Base-by-base conservation (phyloP, 2,329 filamentous ascomycete genomes). In the Aspergillus pseudotamarii region DNA sequence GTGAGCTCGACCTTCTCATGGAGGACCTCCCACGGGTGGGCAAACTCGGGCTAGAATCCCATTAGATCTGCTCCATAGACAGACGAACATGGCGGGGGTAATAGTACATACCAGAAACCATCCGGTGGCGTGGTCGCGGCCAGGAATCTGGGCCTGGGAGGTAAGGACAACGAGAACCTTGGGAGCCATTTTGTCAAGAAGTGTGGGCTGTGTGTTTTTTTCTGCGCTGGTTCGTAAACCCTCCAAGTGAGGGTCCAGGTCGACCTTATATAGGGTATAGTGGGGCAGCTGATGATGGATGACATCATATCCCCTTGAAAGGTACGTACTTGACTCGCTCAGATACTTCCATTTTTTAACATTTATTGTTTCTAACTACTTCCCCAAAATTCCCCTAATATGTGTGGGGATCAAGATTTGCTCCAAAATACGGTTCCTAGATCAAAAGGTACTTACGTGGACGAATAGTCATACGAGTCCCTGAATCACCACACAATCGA, bases 81-180 rank as follows among this genome's bases (percentile, higher is more conserved):
- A 14, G n/a, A 19, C 19, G 12, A 19, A 0, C 32, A 19, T 36
- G 46, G 63, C 57, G 59, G 45, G 45, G 32, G 23, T 54, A 34
- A 53, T 16, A 30, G 14, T 45, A 10, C 23, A 12, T 80, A 89
- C 87, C 71, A 92, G 80, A 73, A 87, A 92, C 90, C 90, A 92
- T 67, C 90, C 90, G 0, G 89, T 91, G 11, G 84, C 84, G 60
- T 79, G 76, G 66, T 76, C 75, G 51, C 73, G 76, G 69, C 74
- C 71, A 58, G 79, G 79, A 58, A 84, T 76, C 64, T 79, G 76
- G 67, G 77, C 75, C 75, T 86, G 83, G 64, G 89, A 92, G 67
- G 88, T 91, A 65, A 92, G 86, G 62, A 93, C 86, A 75, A 92
- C 79, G 79, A 93, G 89, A 67, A 92, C 79, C 76, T 89, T 90